phyloP scores from a whole-genome alignment of 164 flowering plant genomes.

The Liriodendron chinense region DNA sequence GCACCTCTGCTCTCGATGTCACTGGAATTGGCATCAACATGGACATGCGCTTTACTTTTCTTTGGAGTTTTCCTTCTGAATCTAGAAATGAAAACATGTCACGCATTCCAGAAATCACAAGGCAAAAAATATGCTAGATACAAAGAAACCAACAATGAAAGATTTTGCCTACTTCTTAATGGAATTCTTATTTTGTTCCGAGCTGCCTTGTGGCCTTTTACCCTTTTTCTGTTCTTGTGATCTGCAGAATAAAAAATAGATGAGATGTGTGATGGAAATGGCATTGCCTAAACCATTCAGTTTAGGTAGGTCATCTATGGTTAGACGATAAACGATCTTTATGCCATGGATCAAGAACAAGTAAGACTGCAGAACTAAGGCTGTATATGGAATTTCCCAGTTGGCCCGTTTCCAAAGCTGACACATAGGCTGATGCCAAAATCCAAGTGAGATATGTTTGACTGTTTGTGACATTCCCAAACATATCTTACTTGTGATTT shows the following conservation, averaged over 20 bases:
- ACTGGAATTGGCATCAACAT: constrained; percentile 12
- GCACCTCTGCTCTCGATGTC: constrained; percentile 28
- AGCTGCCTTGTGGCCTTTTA: constrained; percentile 17
- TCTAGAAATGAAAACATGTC: constrained; percentile 29
- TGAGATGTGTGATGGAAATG: not conserved
- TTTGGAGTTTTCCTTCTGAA: constrained; percentile 51
- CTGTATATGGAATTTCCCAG: not conserved
- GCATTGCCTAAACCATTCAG: not conserved
- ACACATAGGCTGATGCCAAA: not conserved
- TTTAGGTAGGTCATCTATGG: not conserved
- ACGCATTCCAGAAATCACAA: constrained; percentile 4
- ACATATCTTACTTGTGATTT: too few species aligned
- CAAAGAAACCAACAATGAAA: not conserved
- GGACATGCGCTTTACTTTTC: constrained; percentile 33
- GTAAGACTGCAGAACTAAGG: not conserved
- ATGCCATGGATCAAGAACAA: not conserved
- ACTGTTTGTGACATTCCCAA: too few species aligned
- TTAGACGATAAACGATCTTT: not conserved
- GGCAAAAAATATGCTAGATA: not conserved
- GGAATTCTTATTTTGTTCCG: constrained; percentile 27
- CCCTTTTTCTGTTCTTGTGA: constrained; percentile 37
- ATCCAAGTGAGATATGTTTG: too few species aligned
- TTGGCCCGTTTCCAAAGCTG: not conserved
- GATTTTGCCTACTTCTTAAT: constrained; percentile 45
- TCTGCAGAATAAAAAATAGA: constrained; percentile 27